A percentile compares a stretch with the other conserved stretches of the same genome.
Evolutionary conservation across 176 grass and related monocot genomes (phyloP).

Genomic region (Leersia perrieri): DNA sequence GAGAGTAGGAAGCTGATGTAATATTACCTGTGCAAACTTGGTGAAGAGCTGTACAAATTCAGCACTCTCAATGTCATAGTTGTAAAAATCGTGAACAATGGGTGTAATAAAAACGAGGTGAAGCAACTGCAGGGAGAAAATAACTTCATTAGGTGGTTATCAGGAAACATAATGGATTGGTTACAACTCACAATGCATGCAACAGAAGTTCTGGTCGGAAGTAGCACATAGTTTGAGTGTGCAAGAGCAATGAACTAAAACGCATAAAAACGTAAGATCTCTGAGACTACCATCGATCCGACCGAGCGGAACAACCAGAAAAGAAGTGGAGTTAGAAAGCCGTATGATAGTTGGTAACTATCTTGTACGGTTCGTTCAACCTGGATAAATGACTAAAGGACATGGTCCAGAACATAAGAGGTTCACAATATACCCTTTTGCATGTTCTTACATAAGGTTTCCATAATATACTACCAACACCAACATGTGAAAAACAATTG

Average conservation of each 20-base stretch:
- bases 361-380: too few species aligned
- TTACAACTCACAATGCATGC: background rate
- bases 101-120: slow-evolving; percentile 24
- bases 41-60: slow-evolving; percentile 43
- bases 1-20: background rate
- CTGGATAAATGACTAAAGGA: background rate
- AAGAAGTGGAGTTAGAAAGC: too few species aligned
- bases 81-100: slow-evolving; percentile 36
- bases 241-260: background rate
- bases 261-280: background rate
- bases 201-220: background rate
- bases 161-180: background rate
- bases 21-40: slow-evolving; percentile 42
- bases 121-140: slow-evolving; percentile 23
- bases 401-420: background rate
- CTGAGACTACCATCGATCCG: background rate
- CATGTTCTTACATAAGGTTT: background rate
- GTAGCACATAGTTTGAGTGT: background rate
- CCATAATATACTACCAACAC: background rate
- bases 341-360: too few species aligned
- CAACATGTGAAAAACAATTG: background rate
- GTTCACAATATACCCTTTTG: background rate
- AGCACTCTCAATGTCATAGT: slow-evolving; percentile 15
- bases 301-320: background rate
- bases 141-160: background rate